phyloP scores from a whole-genome alignment of 192 early-diverging fungal genomes.

The Geranomyces michiganensis region DNA sequence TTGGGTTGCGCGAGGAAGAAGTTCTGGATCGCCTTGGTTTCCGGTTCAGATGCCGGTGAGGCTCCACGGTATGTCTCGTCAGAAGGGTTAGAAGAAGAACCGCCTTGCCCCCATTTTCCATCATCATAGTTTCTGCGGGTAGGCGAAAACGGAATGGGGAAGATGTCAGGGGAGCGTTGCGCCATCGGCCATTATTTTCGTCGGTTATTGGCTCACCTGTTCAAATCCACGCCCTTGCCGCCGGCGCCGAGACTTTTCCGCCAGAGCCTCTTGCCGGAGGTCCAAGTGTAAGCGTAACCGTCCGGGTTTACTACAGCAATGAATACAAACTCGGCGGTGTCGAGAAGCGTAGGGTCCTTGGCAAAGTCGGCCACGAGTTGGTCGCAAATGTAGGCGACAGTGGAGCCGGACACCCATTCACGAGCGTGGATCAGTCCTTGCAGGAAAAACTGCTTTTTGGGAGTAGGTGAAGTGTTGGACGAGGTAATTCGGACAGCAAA shows the following conservation, averaged over 20 bases:
- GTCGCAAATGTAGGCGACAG: slow-evolving; percentile 55
- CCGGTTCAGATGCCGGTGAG: slow-evolving; percentile 50
- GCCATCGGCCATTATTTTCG: no score
- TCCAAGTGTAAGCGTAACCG: slow-evolving; percentile 54
- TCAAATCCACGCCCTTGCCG: slow-evolving; percentile 17
- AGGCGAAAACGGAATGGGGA: not conserved
- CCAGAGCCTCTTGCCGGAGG: slow-evolving; percentile 49
- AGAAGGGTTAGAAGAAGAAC: slow-evolving; percentile 53
- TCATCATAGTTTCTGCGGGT: slow-evolving; percentile 21
- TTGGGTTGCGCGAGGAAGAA: slow-evolving; percentile 48
- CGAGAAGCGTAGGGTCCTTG: slow-evolving; percentile 40
- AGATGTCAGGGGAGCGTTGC: not conserved
- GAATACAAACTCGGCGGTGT: slow-evolving; percentile 53
- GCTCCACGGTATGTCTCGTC: slow-evolving; percentile 57
- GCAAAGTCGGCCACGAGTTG: slow-evolving; percentile 45
- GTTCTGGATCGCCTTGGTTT: slow-evolving; percentile 52
- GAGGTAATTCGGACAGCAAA: slow-evolving; percentile 58
- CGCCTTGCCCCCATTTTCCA: slow-evolving; percentile 58
- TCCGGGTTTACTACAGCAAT: slow-evolving; percentile 62
- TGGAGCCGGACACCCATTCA: slow-evolving; percentile 59
- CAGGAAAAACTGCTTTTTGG: slow-evolving; percentile 47
- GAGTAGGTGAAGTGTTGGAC: slow-evolving; percentile 22
- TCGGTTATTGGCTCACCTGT: slow-evolving; percentile 27
- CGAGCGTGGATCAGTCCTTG: slow-evolving; percentile 57
- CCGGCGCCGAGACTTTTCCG: slow-evolving; percentile 58